Percentiles rank a stretch among this genome's conserved stretches.
phyloP scores from a whole-genome alignment of 306 rosid genomes.

The Ormosia emarginata region DNA sequence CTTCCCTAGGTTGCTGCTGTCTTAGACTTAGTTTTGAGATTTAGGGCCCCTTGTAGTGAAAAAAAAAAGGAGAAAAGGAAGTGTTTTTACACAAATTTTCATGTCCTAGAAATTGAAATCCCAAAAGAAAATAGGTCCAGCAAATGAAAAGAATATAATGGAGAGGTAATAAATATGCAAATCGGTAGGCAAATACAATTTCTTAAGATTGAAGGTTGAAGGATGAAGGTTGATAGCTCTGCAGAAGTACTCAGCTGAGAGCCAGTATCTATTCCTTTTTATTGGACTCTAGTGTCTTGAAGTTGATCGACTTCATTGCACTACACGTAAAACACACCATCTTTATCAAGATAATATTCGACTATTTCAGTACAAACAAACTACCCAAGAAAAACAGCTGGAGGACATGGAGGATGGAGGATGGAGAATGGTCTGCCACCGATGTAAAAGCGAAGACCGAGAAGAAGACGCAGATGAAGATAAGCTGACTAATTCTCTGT shows the following conservation, averaged over 20 bases:
- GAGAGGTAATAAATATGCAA: background rate
- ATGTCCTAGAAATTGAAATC: background rate
- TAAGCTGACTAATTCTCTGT: background rate
- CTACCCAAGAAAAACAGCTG: background rate
- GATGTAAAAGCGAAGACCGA: background rate
- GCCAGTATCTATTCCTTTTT: no score
- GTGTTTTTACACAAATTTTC: background rate
- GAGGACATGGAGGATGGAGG: background rate
- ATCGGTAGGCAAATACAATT: background rate
- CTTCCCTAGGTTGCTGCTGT: background rate
- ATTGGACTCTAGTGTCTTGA: background rate
- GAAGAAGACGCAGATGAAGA: background rate
- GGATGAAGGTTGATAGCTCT: slow-evolving; percentile 17
- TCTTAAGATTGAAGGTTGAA: background rate
- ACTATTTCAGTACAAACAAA: background rate
- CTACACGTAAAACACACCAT: background rate
- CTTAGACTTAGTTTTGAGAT: background rate
- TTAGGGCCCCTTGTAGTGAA: background rate
- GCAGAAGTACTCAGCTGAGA: background rate
- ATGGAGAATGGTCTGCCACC: background rate
- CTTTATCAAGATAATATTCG: background rate
- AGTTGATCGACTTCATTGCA: background rate
- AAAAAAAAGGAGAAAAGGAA: background rate
- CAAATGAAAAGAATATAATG: background rate
- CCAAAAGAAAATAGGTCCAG: background rate